These are phyloP conservation scores for Xylaria flabelliformis DNA, from an alignment of 495 filamentous ascomycete species.

Conservation along the genomic window DNA sequence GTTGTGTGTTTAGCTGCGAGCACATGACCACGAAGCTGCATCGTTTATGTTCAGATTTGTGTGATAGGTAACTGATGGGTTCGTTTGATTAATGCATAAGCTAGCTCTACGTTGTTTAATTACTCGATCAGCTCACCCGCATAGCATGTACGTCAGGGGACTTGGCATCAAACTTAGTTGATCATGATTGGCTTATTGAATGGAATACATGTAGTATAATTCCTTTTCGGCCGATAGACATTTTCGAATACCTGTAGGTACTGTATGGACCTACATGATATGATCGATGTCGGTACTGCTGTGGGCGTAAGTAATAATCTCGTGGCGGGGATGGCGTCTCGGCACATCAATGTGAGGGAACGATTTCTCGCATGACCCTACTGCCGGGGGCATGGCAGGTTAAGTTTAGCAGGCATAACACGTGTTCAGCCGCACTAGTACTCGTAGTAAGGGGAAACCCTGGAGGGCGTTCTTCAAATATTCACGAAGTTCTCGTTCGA, in stretches of 20 bases:
- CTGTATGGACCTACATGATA: slow-evolving; percentile 11
- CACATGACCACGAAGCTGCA: neutral
- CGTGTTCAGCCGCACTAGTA: slow-evolving; percentile 21
- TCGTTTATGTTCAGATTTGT: neutral
- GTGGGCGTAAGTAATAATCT: neutral
- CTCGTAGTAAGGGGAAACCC: neutral
- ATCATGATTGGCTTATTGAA: neutral
- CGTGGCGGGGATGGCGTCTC: neutral
- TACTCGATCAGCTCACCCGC: neutral
- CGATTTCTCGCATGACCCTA: neutral
- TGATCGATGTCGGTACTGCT: neutral
- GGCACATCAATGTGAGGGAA: slow-evolving; percentile 11
- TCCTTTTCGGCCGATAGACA: neutral
- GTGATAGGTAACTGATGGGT: neutral
- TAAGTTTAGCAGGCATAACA: slow-evolving; percentile 11
- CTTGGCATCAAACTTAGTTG: neutral
- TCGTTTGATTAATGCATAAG: slow-evolving; percentile 10
- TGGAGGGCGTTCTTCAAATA: neutral
- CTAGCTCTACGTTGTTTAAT: neutral
- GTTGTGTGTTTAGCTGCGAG: neutral
- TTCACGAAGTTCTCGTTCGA: neutral
- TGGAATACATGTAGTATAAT: neutral
- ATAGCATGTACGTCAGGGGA: slow-evolving; percentile 1
- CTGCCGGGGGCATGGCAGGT: neutral
- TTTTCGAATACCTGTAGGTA: neutral